phyloP scores from a whole-genome alignment of 2,329 filamentous ascomycete genomes.

The Diplodia mutila region DNA sequence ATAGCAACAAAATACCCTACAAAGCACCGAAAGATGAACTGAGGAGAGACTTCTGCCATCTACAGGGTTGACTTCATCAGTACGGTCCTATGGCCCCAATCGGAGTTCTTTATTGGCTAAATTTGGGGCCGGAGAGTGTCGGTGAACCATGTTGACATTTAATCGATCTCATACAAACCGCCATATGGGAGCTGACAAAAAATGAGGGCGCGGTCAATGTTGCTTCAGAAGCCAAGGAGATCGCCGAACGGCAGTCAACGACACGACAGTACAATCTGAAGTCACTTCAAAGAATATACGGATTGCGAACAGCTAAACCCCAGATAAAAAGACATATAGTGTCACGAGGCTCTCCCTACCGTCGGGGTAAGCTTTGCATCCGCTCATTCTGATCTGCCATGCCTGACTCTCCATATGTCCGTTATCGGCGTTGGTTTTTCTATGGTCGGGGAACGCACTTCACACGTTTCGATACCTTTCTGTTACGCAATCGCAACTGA shows the following conservation, averaged over 20 bases:
- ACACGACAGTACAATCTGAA: neutral
- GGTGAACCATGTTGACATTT: too few relatives aligned
- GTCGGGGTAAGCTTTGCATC: neutral
- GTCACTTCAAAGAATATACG: neutral
- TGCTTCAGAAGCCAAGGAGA: neutral
- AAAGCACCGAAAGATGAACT: too few relatives aligned
- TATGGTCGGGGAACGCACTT: conserved; percentile 14
- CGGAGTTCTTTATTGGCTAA: too few relatives aligned
- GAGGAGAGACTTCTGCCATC: too few relatives aligned
- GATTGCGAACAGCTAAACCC: neutral
- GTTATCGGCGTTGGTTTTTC: conserved; percentile 8
- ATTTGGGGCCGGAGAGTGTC: too few relatives aligned
- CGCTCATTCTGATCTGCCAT: conserved; percentile 15
- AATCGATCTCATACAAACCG: neutral
- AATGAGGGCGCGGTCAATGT: neutral
- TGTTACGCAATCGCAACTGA: neutral
- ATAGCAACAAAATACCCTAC: too few relatives aligned
- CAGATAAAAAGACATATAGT: neutral
- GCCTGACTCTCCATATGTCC: conserved; percentile 18
- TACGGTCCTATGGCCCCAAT: too few relatives aligned
- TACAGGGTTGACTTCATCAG: too few relatives aligned
- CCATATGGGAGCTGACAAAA: neutral
- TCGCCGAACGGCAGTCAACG: neutral
- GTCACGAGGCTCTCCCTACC: neutral
- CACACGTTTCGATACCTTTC: conserved; percentile 19